A percentile compares a stretch with the other conserved stretches of the same genome.
Conservation (phyloP, 176 grass and related monocot genomes). For the Elaeis guineensis region DNA sequence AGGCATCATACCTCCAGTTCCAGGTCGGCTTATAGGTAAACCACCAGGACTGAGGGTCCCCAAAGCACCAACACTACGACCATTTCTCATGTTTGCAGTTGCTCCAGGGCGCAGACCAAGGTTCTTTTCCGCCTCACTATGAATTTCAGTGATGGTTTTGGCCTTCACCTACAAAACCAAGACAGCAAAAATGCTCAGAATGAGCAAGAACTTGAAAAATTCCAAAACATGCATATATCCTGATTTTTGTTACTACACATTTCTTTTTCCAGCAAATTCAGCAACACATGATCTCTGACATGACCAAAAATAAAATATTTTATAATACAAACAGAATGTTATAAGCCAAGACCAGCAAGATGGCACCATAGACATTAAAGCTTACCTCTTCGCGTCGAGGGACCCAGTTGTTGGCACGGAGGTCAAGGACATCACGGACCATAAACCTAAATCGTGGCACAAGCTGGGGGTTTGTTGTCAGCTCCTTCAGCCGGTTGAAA, state of each 20-base stretch:
- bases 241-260: too few species aligned
- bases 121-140: conserved; percentile 1
- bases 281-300: too few species aligned
- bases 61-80: not conserved
- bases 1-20: conserved; percentile 14
- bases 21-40: not conserved
- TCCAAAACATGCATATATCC: not conserved
- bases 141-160: conserved; percentile 1
- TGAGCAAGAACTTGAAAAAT: not conserved
- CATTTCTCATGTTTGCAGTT: conserved; percentile 6
- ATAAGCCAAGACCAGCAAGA: too few species aligned
- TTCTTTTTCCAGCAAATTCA: too few species aligned
- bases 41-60: not conserved
- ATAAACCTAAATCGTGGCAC: not conserved
- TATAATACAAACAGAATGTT: too few species aligned
- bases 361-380: not conserved
- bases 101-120: not conserved
- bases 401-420: conserved; percentile 3
- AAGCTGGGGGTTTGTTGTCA: not conserved
- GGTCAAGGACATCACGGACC: conserved; percentile 11
- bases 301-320: too few species aligned
- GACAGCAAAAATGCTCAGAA: too few species aligned
- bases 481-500: conserved; percentile 6
- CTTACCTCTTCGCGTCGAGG: conserved; percentile 11
- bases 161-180: too few species aligned